Evolutionary conservation across 192 early-diverging fungal genomes (phyloP), one percentile per base, ranked within the genome.

Genomic region (Coemansia sp.): DNA sequence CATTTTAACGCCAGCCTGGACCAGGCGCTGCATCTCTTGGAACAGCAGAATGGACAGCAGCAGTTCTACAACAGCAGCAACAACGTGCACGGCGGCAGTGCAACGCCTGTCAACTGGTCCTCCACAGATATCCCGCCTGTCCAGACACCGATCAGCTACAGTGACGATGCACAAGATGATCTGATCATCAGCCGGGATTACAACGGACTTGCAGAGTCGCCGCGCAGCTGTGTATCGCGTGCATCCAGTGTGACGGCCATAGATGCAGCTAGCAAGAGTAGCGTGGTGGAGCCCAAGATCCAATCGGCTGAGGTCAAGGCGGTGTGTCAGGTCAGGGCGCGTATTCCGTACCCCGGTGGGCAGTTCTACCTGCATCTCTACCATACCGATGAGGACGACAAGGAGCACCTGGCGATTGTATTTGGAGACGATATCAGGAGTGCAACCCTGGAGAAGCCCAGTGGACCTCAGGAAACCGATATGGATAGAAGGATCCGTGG

Each of bases 401-500:
- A 96, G 67, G 89, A 98, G 68, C 95, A 98, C 57, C 39, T 98
- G 64, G 95, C 95, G 0, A 79, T 96, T 53, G 94, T 96, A 38
- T 96, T 86, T 81, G 95, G 95, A 14, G 81, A 91, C 50, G 83
- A 87, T 42, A 80, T 93, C 45, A 67, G 81, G 10, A 86, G 82
- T 35, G 55, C 59, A 20, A 81, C 84, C 15, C 62, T 96, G 36
- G 89, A 96, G 46, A 46, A 34, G 18, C 44, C 78, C 19, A 73
- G 82, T 20, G 67, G 60, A 10, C 6, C 15, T 1, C 85, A 80
- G 28, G 95, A 98, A 56, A 85, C 83, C 0, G 86, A 85, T 19
- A 55, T 85, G 50, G 90, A 95, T 43, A 77, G 95, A 55, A 78
- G 80, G 39, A 78, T 87, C 27, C 81, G 92, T 5, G 95, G 95